Evolutionary conservation across 805 yeast genomes (phyloP), one percentile per base, ranked within the genome.

Genomic region (Kodamaea leandrae): DNA sequence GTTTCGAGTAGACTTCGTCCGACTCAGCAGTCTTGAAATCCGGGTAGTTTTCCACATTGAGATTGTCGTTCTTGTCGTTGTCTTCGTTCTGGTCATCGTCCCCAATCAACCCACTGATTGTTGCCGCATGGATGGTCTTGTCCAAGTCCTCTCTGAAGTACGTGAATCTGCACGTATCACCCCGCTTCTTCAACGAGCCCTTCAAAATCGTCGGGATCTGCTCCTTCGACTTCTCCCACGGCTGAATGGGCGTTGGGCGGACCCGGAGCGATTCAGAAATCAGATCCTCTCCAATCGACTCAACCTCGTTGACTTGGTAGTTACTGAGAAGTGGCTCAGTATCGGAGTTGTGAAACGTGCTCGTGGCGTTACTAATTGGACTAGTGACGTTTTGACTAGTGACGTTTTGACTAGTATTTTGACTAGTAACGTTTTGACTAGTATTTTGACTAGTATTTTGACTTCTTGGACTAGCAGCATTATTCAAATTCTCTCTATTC

Each of bases 71-170:
- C 24, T 9, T 18, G 33, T 30, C 33, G 6, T 15, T 15, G 9
- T 16, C 8, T 4, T 18, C 33, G 14, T 8, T 30, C 13, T 17
- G 10, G 4, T 37, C 35, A 2, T 32, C 26, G 17, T 21, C 35
- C n/a, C 42, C 27, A 14, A 55, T 39, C 16, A 90, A 66, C 0
- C 96, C 96, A 3, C 95, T 83, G 18, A 90, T 82, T 4, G 86
- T 82, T 2, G 96, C 88, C 0, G 96, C 80, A 61, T 90, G 97
- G 17, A 90, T 78, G 0, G 98, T 90, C n/a, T 88, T 80, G 12
- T 83, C 85, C 49, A 91, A 62, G 54, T 88, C 95, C 48, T 89
- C 96, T 49, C 98, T 74, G 63, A 93, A 91, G 57, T 91, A 91
- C 0, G 98, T 88, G 66, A 86, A 91, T 48, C 98, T 71, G 58